Conservation (phyloP, 1,284 basidiomycete genomes). For the Trametes polyzona region DNA sequence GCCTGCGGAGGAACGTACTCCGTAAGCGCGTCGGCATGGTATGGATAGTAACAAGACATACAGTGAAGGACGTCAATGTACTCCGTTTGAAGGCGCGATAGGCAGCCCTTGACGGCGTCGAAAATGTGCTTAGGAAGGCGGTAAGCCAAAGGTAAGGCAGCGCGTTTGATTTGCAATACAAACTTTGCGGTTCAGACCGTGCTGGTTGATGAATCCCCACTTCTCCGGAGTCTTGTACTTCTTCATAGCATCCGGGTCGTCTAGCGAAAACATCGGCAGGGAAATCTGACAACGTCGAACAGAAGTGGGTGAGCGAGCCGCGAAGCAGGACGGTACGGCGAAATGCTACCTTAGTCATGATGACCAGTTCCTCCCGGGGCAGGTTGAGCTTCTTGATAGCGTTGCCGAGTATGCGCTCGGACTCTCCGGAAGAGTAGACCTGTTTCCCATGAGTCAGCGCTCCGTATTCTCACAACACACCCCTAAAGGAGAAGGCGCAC, state of each 20-base stretch:
- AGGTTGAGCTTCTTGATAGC: slow-evolving; percentile 76
- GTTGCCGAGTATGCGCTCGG: slow-evolving; percentile 77
- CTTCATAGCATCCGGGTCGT: slow-evolving; percentile 5
- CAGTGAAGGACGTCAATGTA: slow-evolving; percentile 46
- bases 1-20: no score
- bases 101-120: slow-evolving; percentile 43
- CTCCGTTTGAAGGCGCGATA: slow-evolving; percentile 45
- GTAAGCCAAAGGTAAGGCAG: no score
- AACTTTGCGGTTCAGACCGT: slow-evolving; percentile 33
- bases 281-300: no score
- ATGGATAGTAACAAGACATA: background rate
- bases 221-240: slow-evolving; percentile 4
- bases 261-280: background rate
- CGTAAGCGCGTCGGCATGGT: no score
- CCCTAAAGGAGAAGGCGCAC: no score
- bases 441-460: background rate
- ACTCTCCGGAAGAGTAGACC: slow-evolving; percentile 54
- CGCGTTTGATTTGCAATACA: background rate
- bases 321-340: no score
- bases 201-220: slow-evolving; percentile 33
- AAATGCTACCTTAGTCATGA: slow-evolving; percentile 82
- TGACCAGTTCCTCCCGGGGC: slow-evolving; percentile 76
- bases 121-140: slow-evolving; percentile 55
- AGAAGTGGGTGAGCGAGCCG: no score
- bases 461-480: no score